Evolutionary conservation across 495 filamentous ascomycete genomes (phyloP).

Genomic region (Letharia columbiana): DNA sequence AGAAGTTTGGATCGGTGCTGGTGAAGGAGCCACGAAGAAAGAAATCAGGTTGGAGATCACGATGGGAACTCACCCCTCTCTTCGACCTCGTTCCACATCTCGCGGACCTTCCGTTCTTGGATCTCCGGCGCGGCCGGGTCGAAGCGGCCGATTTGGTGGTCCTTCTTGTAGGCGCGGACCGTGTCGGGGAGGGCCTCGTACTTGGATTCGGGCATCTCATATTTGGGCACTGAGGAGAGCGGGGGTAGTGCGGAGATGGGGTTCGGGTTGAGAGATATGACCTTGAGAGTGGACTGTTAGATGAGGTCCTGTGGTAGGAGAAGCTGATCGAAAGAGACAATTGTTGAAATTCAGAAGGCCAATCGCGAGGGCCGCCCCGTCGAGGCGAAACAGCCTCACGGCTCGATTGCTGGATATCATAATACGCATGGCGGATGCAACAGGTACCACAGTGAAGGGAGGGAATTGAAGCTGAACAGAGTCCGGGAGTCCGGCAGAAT

Average conservation of each 20-base stretch:
- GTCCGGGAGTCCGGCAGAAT: neutral
- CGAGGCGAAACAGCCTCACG: neutral
- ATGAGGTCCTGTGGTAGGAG: neutral
- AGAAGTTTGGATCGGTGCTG: conserved; percentile 32
- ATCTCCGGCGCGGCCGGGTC: conserved; percentile 68
- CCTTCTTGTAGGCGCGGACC: conserved; percentile 88
- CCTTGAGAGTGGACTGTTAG: conserved; percentile 11
- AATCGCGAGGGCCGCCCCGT: neutral
- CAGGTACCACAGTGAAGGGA: neutral
- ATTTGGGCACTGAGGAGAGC: conserved; percentile 73
- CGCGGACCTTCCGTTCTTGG: conserved; percentile 59
- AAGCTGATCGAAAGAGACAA: neutral
- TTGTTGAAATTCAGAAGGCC: neutral
- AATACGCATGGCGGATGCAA: neutral
- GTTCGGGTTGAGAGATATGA: conserved; percentile 45
- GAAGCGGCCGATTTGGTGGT: conserved; percentile 86
- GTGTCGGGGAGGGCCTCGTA: conserved; percentile 79
- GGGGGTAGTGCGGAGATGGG: conserved; percentile 61
- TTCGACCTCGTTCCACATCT: conserved; percentile 55
- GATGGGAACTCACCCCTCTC: conserved; percentile 41
- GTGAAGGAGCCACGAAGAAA: too few relatives aligned
- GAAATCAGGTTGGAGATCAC: neutral
- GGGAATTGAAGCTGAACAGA: neutral
- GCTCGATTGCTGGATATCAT: neutral
- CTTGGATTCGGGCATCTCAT: conserved; percentile 66